Percentiles rank a stretch among this genome's conserved stretches.
Evolutionary conservation across 2,329 filamentous ascomycete species (phyloP).

Genomic region (Tolypocladium endophyticum): DNA sequence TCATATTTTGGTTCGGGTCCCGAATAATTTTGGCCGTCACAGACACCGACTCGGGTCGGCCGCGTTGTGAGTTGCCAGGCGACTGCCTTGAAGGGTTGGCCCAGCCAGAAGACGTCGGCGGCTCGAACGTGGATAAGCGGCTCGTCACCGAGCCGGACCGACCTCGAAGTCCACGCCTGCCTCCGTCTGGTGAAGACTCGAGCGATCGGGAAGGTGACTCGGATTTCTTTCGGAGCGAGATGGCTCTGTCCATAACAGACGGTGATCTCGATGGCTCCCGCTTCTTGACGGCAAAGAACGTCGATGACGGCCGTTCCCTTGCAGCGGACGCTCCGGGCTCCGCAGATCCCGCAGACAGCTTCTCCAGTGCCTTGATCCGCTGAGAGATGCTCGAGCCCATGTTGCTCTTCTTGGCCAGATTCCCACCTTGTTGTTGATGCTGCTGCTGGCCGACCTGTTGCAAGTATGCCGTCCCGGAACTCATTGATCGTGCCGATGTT

Average conservation of each 20-base stretch:
- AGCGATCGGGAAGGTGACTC: slow-evolving; percentile 28
- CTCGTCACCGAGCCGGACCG: slow-evolving; percentile 45
- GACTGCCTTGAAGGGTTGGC: slow-evolving; percentile 12
- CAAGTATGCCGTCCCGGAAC: slow-evolving; percentile 44
- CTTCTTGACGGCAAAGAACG: slow-evolving; percentile 50
- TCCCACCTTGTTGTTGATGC: slow-evolving; percentile 35
- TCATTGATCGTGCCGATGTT: slow-evolving; percentile 40
- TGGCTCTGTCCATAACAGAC: slow-evolving; percentile 33
- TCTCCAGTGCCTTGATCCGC: slow-evolving; percentile 87
- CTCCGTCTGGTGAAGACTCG: slow-evolving; percentile 36
- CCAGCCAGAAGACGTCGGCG: slow-evolving; percentile 9
- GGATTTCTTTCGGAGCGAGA: slow-evolving; percentile 22
- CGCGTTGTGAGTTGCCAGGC: slow-evolving; percentile 25
- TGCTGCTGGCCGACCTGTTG: slow-evolving; percentile 43
- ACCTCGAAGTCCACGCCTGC: slow-evolving; percentile 25
- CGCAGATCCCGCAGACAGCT: slow-evolving; percentile 42
- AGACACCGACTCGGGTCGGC: slow-evolving; percentile 66
- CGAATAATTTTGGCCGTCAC: slow-evolving; percentile 78
- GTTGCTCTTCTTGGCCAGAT: slow-evolving; percentile 56
- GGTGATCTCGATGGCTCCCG: slow-evolving; percentile 33
- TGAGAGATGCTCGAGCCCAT: slow-evolving; percentile 87
- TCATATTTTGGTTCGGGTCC: slow-evolving; percentile 38
- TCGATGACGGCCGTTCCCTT: slow-evolving; percentile 35
- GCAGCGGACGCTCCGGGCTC: slow-evolving; percentile 11
- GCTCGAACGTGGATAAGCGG: slow-evolving; percentile 45